Conservation (phyloP, 2,329 filamentous ascomycete genomes). For the Penicillium brevicompactum region DNA sequence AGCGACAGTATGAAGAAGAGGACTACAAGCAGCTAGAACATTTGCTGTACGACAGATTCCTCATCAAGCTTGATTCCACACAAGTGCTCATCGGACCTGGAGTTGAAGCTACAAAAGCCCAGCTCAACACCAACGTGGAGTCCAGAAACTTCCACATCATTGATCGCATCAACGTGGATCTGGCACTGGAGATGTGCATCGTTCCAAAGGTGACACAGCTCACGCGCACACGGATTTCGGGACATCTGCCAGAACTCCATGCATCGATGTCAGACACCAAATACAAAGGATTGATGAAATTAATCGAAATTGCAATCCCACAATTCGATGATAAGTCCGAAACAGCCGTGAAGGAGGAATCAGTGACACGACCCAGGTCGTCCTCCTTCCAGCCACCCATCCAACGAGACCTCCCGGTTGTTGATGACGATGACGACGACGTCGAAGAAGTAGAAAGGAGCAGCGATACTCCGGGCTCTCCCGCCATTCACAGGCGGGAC, state of each 20-base stretch:
- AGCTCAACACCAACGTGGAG: conserved; percentile 70
- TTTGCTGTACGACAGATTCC: conserved; percentile 96
- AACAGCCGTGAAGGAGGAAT: conserved; percentile 35
- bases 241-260: conserved; percentile 88
- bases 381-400: conserved; percentile 74
- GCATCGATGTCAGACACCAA: conserved; percentile 91
- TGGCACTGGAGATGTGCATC: conserved; percentile 94
- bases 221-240: conserved; percentile 87
- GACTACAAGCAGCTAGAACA: conserved; percentile 87
- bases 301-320: conserved; percentile 93
- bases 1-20: conserved; percentile 80
- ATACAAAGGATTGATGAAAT: conserved; percentile 94
- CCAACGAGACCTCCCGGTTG: conserved; percentile 73
- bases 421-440: conserved; percentile 62
- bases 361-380: conserved; percentile 56
- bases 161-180: conserved; percentile 96
- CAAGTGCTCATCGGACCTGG: conserved; percentile 94
- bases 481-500: conserved; percentile 78
- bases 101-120: conserved; percentile 83
- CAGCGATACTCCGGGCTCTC: conserved; percentile 44
- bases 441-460: conserved; percentile 63
- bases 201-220: conserved; percentile 93
- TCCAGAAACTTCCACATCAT: conserved; percentile 81
- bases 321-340: conserved; percentile 62
- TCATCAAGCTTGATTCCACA: conserved; percentile 88